Evolutionary conservation across 2,329 filamentous ascomycete genomes (phyloP), one percentile per base, ranked within the genome.

Genomic region (Exophiala lecanii-corni): DNA sequence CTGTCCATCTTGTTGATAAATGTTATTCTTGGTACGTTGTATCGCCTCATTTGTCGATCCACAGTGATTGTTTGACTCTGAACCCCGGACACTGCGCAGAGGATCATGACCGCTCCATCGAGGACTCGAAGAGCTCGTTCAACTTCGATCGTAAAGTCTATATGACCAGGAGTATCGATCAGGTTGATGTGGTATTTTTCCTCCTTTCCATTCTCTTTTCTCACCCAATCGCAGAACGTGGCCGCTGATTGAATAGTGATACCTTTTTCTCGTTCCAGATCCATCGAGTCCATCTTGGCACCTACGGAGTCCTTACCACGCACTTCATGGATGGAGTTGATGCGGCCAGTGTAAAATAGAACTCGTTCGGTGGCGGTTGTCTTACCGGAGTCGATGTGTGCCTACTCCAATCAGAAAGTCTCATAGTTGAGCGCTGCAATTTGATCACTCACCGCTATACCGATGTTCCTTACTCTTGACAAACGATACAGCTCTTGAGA

Each of bases 1-100:
- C 92, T 84, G 62, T 98, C 92, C 91, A 98, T 97, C 76, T 98
- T 98, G 74, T 98, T 98, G 64, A 98, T 81, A 61, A 98, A 98
- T 41, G 86, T 94, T 64, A 98, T 82, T 57, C 92, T 79, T 49
- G 92, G 92, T 51, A 98, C 83, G 62, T 97, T 91, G 75, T 98
- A 98, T 56, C 92, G 82, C 73, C 89, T 87, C 92, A 98, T 98
- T 72, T 98, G 92, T 57, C 92, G 80, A 66, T 98, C 89, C 53
- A 98, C 92, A 1, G 92, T 98, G 58, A 96, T 96, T 15, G 92
- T 98, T 70, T 98, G 92, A 62, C 84, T 91, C 70, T 98, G 92
- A 23, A 98, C 92, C 62, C 92, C 92, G 59, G 87, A 94, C 49
- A 97, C 92, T 50, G 92, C 92, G 64, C 92, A 98, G 43, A 98